Evolutionary conservation across 345 rosid genomes (phyloP).

Genomic region (Diplotaxis tenuifolia): DNA sequence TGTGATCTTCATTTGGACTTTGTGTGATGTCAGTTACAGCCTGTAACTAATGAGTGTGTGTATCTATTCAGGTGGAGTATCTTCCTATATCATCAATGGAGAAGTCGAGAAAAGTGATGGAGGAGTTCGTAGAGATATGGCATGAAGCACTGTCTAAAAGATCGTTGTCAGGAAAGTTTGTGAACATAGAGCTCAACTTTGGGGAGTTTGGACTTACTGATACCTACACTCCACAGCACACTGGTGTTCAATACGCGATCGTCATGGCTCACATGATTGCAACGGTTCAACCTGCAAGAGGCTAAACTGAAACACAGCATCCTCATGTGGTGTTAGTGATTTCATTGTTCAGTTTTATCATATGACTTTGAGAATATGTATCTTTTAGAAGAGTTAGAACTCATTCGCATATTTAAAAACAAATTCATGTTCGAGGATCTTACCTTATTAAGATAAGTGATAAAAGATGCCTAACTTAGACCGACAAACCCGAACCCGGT

Average conservation of each 20-base stretch:
- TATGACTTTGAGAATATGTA: background rate
- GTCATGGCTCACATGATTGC: conserved; percentile 83
- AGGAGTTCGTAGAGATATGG: conserved; percentile 82
- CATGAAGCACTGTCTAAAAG: conserved; percentile 67
- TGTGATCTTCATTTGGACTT: background rate
- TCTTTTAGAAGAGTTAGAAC: background rate
- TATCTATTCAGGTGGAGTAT: conserved; percentile 71
- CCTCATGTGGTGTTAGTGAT: background rate
- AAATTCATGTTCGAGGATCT: background rate
- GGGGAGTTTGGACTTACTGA: conserved; percentile 71
- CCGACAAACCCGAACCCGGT: background rate
- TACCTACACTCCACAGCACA: conserved; percentile 71
- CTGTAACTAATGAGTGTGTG: conserved; percentile 12
- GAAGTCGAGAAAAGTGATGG: conserved; percentile 65
- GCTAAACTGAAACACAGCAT: background rate
- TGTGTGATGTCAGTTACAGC: background rate
- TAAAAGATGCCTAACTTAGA: background rate
- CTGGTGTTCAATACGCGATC: conserved; percentile 73
- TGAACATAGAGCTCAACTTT: conserved; percentile 65
- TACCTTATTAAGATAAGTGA: background rate
- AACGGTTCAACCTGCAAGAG: conserved; percentile 55
- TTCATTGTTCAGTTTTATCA: background rate
- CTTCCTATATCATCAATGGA: conserved; percentile 83
- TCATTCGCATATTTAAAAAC: background rate
- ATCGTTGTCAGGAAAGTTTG: conserved; percentile 72